These are phyloP conservation scores for Xylaria digitata DNA, from an alignment of 2,329 filamentous ascomycete species.

Conservation along the genomic window DNA sequence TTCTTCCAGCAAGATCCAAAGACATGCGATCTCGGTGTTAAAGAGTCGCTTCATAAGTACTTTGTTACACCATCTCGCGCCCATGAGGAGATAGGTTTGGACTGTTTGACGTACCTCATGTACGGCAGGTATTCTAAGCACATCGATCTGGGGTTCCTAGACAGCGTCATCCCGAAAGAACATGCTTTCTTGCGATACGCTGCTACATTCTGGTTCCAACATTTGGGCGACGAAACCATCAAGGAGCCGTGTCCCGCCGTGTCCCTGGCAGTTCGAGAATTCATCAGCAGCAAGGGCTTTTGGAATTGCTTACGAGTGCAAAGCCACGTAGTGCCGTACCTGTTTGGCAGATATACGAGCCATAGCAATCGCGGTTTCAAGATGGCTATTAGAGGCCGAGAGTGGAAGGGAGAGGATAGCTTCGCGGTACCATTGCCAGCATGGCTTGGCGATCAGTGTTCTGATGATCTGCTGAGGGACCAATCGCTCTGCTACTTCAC, in stretches of 20 bases:
- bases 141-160: constrained; percentile 22
- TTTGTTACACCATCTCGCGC: constrained; percentile 16
- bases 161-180: constrained; percentile 24
- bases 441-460: constrained; percentile 25
- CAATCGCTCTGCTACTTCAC: constrained; percentile 31
- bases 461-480: constrained; percentile 17
- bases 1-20: constrained; percentile 32
- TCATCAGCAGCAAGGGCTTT: constrained; percentile 31
- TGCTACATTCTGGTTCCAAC: constrained; percentile 35
- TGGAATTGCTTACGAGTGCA: constrained; percentile 35
- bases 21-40: constrained; percentile 5
- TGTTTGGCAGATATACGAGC: constrained; percentile 31
- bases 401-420: constrained; percentile 31
- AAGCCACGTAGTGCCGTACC: constrained; percentile 27
- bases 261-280: constrained; percentile 12
- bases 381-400: constrained; percentile 27
- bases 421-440: constrained; percentile 30
- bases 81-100: constrained; percentile 29
- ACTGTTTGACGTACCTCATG: constrained; percentile 35
- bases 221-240: constrained; percentile 19
- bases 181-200: constrained; percentile 34
- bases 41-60: constrained; percentile 27
- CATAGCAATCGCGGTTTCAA: constrained; percentile 1
- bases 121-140: constrained; percentile 33
- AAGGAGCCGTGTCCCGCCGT: constrained; percentile 5